Evolutionary conservation across 345 rosid genomes (phyloP).

Genomic region (Gossypium rotundifolium): DNA sequence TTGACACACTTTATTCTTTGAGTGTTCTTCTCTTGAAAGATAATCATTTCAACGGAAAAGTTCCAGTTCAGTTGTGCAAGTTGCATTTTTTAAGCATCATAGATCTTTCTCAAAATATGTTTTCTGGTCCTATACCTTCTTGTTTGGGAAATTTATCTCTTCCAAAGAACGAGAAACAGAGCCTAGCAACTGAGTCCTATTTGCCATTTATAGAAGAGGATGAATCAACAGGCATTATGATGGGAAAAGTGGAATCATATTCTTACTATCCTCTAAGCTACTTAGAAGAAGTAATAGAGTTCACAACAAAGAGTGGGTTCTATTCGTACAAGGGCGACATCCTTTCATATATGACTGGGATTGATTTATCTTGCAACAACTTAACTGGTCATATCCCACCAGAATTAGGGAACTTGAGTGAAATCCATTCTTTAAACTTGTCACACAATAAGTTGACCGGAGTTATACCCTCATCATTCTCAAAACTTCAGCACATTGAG

Average conservation of each 20-base stretch:
- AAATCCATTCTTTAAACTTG: background rate
- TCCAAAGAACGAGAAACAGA: rapidly evolving
- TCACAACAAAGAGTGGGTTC: background rate
- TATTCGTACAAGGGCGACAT: background rate
- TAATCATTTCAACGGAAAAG: conserved; percentile 15
- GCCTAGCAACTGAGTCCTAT: too few species aligned
- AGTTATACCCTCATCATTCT: background rate
- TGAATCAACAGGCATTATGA: too few species aligned
- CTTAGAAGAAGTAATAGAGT: background rate
- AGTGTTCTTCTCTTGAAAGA: conserved; percentile 19
- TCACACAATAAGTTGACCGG: background rate
- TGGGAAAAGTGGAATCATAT: too few species aligned
- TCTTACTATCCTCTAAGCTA: too few species aligned
- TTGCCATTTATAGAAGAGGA: rapidly evolving
- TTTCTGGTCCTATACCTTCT: conserved; percentile 7
- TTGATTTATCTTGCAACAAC: conserved; percentile 6
- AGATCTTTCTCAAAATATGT: conserved; percentile 11
- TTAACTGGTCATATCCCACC: background rate
- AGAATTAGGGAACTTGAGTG: background rate
- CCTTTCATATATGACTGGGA: background rate
- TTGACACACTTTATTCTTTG: background rate
- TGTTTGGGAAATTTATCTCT: conserved; percentile 12
- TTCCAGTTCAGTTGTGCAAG: conserved; percentile 14
- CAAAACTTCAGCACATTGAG: background rate
- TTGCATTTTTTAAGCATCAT: background rate